Evolutionary conservation across 305 asterid species (phyloP), one percentile per base, ranked within the genome.

Genomic region (Plantago coronopus): DNA sequence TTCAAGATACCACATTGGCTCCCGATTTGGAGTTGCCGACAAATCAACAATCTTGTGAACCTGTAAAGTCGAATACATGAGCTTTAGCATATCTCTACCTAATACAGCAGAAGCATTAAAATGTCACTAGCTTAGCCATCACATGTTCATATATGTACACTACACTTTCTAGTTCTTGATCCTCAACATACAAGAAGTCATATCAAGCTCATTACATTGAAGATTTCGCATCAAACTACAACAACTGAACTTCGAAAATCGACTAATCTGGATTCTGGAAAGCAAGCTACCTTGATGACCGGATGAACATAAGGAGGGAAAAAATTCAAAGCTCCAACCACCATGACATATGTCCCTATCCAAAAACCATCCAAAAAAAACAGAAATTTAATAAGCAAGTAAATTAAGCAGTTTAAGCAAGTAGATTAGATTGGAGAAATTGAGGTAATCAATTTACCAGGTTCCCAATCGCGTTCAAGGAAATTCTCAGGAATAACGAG

Each of bases 1-100:
- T 80, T 91, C 96, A 43, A 91, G 93, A 63, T 88, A 91, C 96
- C 95, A 91, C 96, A 84, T 84, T 43, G 97, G 71, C 77, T 86
- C 96, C 78, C 97, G 81, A 65, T 84, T 86, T 31, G 95, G 91
- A 70, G 70, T 74, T 17, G 68, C 66, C 10, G 97, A 88, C 62
- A 91, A 90, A 66, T 88, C 88, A 61, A 86, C 85, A 54, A 84
- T 73, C 74, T 91, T 88, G 85, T 88, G 97, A 59, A 86, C 96
- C 98, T 88, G 93, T 27, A 64, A 38, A 37, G 16, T 10, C 71
- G 48, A 50, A 55, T 43, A 60, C 25, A 45, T 22, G 57, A 48
- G 60, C 62, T 69, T 46, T 25, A 44, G 43, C 42, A 17, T 27
- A 54, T 54, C 19, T 21, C 38, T 6, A 17, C 31, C n/a, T 40